These are phyloP conservation scores for Postia placenta DNA, from an alignment of 768 basidiomycete genomes.

Conservation along the genomic window DNA sequence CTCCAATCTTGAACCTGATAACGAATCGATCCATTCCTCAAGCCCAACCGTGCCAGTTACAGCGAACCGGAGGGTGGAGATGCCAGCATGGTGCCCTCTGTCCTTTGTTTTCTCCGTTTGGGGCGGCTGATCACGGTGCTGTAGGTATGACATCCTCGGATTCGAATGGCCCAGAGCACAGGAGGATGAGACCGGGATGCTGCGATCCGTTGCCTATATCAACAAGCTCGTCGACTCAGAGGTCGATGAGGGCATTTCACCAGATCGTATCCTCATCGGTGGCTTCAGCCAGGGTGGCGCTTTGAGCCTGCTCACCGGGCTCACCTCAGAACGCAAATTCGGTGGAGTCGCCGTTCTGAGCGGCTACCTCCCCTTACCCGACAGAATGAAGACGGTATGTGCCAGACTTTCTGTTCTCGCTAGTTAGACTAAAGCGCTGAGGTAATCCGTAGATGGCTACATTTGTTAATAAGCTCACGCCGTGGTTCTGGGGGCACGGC, in stretches of 20 bases:
- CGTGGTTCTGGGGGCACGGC: conserved; percentile 88
- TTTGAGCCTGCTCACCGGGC: conserved; percentile 69
- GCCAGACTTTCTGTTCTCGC: neutral
- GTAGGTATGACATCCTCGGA: conserved; percentile 75
- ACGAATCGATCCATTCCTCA: neutral
- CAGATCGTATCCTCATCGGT: conserved; percentile 73
- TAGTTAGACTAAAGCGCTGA: neutral
- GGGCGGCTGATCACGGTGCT: neutral
- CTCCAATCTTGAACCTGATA: neutral
- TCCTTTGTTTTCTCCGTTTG: neutral
- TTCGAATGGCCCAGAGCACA: conserved; percentile 19
- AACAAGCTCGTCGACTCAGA: conserved; percentile 70
- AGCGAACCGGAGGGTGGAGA: conserved; percentile 64
- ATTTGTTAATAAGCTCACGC: conserved; percentile 49
- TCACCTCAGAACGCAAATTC: conserved; percentile 61
- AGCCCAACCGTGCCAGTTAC: conserved; percentile 60
- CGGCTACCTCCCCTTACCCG: conserved; percentile 69
- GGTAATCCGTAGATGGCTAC: conserved; percentile 46
- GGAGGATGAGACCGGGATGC: conserved; percentile 80
- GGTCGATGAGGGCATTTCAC: conserved; percentile 60
- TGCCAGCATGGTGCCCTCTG: conserved; percentile 65
- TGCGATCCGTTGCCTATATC: conserved; percentile 52
- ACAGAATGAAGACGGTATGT: conserved; percentile 62
- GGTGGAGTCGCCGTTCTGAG: conserved; percentile 71
- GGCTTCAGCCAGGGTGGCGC: conserved; percentile 87